Percentiles rank a stretch among this genome's conserved stretches.
Conservation (phyloP, 805 yeast species). For the Yarrowia yakushimensis region DNA sequence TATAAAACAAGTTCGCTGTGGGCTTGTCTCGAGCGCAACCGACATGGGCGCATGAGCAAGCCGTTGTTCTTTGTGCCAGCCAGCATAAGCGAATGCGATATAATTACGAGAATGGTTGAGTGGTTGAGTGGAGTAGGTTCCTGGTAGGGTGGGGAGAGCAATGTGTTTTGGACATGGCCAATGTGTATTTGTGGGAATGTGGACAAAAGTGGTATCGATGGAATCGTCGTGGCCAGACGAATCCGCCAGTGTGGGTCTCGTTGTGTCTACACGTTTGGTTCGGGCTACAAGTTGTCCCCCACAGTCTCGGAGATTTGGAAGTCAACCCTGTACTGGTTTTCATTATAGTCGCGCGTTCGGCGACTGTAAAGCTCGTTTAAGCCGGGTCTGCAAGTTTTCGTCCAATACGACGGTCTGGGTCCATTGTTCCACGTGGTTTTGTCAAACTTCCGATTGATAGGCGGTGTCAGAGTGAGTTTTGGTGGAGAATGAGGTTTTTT, state of each 20-base stretch:
- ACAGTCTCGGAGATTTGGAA: neutral
- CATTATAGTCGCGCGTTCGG: no score
- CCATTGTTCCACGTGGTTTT: neutral
- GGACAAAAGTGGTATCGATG: neutral
- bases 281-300: no score
- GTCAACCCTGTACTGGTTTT: neutral
- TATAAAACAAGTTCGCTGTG: neutral
- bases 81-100: neutral
- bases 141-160: neutral
- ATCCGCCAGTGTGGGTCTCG: neutral
- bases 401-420: neutral
- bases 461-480: neutral
- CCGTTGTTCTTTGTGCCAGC: neutral
- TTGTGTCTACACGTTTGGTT: neutral
- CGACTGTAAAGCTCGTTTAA: neutral
- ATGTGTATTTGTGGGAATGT: neutral
- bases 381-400: neutral
- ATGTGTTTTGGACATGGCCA: neutral
- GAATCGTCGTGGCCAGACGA: neutral
- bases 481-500: neutral
- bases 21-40: neutral
- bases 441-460: neutral
- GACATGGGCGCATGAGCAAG: neutral
- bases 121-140: neutral
- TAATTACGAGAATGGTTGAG: no score